Evolutionary conservation across 108 stramenopile genomes (phyloP).

Genomic region (Cyclostephanos invisitatus): DNA sequence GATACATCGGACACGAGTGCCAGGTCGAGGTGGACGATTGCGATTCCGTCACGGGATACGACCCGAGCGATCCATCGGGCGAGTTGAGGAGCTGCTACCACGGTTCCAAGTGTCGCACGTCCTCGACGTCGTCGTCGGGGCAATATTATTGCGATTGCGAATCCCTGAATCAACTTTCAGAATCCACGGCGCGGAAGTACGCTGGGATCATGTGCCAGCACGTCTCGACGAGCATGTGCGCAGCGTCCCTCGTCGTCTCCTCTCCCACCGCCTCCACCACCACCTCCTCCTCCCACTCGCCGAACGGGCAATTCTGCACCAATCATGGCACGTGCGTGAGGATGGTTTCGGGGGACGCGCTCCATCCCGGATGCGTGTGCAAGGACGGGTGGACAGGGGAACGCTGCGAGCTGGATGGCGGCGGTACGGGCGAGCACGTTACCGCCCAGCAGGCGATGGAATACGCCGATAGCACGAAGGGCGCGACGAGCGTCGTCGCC

Average conservation of each 20-base stretch:
- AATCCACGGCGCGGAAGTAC: slow-evolving; percentile 11
- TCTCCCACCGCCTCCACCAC: neutral
- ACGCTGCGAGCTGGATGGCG: slow-evolving; percentile 11
- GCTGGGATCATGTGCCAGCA: slow-evolving; percentile 30
- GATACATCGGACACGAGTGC: slow-evolving; percentile 44
- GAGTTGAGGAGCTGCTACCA: neutral
- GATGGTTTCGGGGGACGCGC: slow-evolving; percentile 10
- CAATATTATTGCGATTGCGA: slow-evolving; percentile 16
- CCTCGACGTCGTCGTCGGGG: too few species aligned
- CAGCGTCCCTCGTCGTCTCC: slow-evolving; percentile 9
- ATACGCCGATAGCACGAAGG: neutral
- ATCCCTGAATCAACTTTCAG: neutral
- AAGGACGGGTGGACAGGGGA: slow-evolving; percentile 13
- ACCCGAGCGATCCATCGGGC: neutral
- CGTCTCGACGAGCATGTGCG: slow-evolving; percentile 17
- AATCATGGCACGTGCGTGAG: slow-evolving; percentile 26
- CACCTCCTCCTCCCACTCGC: neutral
- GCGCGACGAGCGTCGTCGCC: slow-evolving; percentile 2
- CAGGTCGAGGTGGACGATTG: slow-evolving; percentile 29
- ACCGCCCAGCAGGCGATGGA: neutral
- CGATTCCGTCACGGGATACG: slow-evolving; percentile 1
- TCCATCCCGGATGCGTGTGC: slow-evolving; percentile 24
- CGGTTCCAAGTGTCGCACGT: slow-evolving; percentile 2
- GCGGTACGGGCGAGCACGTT: neutral
- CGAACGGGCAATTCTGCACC: slow-evolving; percentile 21